These are phyloP conservation scores for Setaria viridis DNA, from an alignment of 202 grass and related monocot species.

Conservation along the genomic window DNA sequence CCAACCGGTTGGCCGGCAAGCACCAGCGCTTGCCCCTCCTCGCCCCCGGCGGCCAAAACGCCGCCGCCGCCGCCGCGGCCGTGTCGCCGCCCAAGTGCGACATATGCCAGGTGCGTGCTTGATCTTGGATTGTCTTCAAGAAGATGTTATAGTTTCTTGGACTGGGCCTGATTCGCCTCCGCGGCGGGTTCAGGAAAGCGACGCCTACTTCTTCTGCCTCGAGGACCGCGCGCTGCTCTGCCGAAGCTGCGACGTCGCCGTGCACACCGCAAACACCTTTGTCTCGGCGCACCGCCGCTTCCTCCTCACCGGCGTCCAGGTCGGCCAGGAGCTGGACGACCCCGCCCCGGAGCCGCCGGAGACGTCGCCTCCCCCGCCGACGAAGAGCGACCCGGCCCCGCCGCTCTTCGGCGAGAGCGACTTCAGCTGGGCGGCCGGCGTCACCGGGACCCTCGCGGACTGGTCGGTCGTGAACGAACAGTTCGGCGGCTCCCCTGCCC, in stretches of 20 bases:
- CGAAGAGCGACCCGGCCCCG: constrained; percentile 22
- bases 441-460: constrained; percentile 37
- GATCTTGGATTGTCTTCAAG: not conserved
- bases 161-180: constrained; percentile 17
- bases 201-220: constrained; percentile 92
- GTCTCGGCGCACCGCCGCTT: constrained; percentile 81
- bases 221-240: constrained; percentile 88
- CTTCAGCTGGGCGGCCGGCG: constrained; percentile 37
- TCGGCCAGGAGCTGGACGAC: constrained; percentile 62
- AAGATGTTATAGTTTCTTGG: constrained; percentile 4
- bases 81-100: constrained; percentile 71
- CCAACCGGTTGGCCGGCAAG: constrained; percentile 77
- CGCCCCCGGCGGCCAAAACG: constrained; percentile 7
- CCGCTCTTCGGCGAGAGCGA: constrained; percentile 12
- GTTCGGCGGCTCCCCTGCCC: constrained; percentile 39
- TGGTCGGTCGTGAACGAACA: constrained; percentile 51
- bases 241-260: constrained; percentile 81
- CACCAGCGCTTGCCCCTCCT: constrained; percentile 77
- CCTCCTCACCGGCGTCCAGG: constrained; percentile 84
- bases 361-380: constrained; percentile 21
- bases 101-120: constrained; percentile 77
- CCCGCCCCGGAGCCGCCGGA: constrained; percentile 29
- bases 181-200: constrained; percentile 58
- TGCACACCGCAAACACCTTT: constrained; percentile 74
- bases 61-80: not conserved